Percentiles rank a stretch among this genome's conserved stretches.
phyloP scores from a whole-genome alignment of 129 eudicot genomes.

The Chrysanthemum makinoi region DNA sequence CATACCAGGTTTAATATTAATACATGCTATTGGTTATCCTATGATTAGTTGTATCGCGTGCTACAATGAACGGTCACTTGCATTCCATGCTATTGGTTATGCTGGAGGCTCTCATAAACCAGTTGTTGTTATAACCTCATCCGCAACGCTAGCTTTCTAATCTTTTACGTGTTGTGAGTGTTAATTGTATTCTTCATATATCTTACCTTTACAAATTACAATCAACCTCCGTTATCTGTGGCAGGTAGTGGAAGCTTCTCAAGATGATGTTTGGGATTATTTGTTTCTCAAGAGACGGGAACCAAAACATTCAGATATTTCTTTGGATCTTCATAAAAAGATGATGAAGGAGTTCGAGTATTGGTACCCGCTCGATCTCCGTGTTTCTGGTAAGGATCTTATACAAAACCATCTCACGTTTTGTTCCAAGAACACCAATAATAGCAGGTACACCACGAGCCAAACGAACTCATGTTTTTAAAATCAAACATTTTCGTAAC shows the following conservation, averaged over 20 bases:
- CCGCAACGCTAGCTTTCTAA: conserved; percentile 97
- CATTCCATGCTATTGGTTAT: conserved; percentile 94
- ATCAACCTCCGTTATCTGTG: background rate
- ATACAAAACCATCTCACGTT: conserved; percentile 82
- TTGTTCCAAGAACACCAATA: no score
- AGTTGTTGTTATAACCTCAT: conserved; percentile 88
- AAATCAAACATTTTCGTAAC: no score
- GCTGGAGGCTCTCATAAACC: conserved; percentile 82
- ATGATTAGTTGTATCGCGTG: conserved; percentile 71
- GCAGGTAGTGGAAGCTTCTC: conserved; percentile 97
- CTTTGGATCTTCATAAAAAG: conserved; percentile 42
- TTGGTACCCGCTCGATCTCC: conserved; percentile 84
- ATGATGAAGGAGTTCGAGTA: conserved; percentile 80
- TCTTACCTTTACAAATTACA: background rate
- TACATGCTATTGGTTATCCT: no score
- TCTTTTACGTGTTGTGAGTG: conserved; percentile 94
- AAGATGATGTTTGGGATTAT: conserved; percentile 87
- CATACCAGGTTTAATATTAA: no score
- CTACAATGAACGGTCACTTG: conserved; percentile 89
- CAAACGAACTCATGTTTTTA: background rate
- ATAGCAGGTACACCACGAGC: no score
- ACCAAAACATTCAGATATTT: conserved; percentile 55
- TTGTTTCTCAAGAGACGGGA: conserved; percentile 55
- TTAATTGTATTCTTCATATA: background rate
- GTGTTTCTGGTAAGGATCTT: conserved; percentile 86